These are phyloP conservation scores for Umbelopsis sp. DNA, from an alignment of 371 early-diverging fungal species.

Conservation along the genomic window DNA sequence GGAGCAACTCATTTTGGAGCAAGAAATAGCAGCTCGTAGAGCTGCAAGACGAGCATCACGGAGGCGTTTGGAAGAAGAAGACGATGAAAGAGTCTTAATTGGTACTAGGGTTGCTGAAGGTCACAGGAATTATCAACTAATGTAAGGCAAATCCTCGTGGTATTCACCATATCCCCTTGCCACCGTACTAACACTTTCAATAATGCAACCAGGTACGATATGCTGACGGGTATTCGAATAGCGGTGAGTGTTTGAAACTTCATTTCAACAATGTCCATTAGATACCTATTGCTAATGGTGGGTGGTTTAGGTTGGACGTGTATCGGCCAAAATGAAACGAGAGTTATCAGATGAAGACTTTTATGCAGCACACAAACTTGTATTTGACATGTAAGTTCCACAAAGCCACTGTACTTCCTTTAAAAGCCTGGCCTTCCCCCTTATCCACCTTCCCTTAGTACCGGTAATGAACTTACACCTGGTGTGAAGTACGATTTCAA, in stretches of 20 bases:
- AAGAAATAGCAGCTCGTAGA: slow-evolving; percentile 43
- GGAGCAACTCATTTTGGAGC: slow-evolving; percentile 40
- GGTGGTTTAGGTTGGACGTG: slow-evolving; percentile 53
- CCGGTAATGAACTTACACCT: slow-evolving; percentile 94
- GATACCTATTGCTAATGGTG: neutral
- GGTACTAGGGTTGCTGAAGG: slow-evolving; percentile 55
- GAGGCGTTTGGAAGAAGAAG: slow-evolving; percentile 36
- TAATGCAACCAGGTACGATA: slow-evolving; percentile 81
- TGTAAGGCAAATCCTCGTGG: slow-evolving; percentile 3
- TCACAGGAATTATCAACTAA: slow-evolving; percentile 45
- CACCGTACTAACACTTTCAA: too few species aligned
- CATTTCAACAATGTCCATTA: neutral
- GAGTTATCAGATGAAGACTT: slow-evolving; percentile 80
- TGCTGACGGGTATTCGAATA: slow-evolving; percentile 92
- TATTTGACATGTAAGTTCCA: slow-evolving; percentile 84
- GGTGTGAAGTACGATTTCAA: slow-evolving; percentile 95
- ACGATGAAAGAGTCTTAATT: slow-evolving; percentile 45
- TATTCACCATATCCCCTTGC: neutral
- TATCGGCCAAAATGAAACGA: slow-evolving; percentile 81
- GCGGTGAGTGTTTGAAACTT: slow-evolving; percentile 50
- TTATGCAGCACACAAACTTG: slow-evolving; percentile 85
- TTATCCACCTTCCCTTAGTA: slow-evolving; percentile 41
- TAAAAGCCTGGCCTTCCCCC: neutral
- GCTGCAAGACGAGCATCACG: slow-evolving; percentile 45
- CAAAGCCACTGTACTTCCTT: neutral